Base-by-base conservation (phyloP, 106 monocot genomes). In the Ottelia alismoides region DNA sequence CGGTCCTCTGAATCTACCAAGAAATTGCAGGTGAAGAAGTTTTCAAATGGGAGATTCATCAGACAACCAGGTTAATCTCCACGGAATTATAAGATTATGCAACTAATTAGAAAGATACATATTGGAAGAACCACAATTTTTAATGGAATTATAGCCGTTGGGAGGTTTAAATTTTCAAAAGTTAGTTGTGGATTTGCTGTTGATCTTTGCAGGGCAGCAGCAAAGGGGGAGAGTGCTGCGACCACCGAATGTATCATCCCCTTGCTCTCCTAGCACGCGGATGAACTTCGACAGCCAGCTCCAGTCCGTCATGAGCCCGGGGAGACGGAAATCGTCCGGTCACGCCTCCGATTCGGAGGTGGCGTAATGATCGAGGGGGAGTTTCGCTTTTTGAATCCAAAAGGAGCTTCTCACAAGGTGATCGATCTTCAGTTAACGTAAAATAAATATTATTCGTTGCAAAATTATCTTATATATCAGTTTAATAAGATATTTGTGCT, bases 281-380 rank as follows among this genome's bases (percentile, higher is more conserved):
- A 67, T 44, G 43, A 72, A 48, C 1, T 51, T 70, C 2, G 70
- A 73, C 14, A 61, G 60, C 45, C 67, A 58, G 26, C 51, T 62
- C 45, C 66, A 48, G 25, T 47, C 48, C 17, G 25, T 28, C 51
- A 55, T 70, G 54, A 77, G 58, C 22, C 76, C 76, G 2, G 45
- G 48, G 16, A 46, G 72, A 12, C 50, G 68, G 28, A 77, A 53
- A 31, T 53, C 49, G 47, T 69, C 87, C 51, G 55, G 55, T 5
- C 25, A 55, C 28, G 27, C 55, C 10, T 30, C 55, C n/a, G 55
- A 55, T 55, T 30, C 55, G 14, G 55, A 55, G n/a, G 5, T 55
- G 28, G 25, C 55, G 28, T 55, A 55, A 28, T 24, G 29, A 22
- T 18, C 14, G 18, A 10, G 28, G 18, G 3, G 19, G 30, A 31